phyloP scores from a whole-genome alignment of 2,329 filamentous ascomycete species.

The Phyllosticta ampelicida region DNA sequence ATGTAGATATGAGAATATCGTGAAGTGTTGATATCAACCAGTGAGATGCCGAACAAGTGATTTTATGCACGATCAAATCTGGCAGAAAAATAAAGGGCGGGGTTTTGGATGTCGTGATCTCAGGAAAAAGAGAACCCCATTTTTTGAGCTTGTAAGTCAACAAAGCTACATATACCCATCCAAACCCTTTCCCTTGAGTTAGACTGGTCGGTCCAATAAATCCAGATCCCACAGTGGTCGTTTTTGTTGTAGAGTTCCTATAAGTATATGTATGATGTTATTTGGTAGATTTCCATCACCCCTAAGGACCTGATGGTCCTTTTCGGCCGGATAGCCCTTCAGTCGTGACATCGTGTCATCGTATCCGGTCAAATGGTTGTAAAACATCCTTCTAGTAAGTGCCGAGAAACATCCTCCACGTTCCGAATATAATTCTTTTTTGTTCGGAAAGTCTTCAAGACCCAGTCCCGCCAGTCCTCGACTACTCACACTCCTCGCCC shows the following conservation, averaged over 20 bases:
- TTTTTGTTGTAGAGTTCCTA: too few relatives aligned
- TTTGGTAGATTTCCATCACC: too few relatives aligned
- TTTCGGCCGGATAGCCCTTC: not conserved
- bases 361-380: not conserved
- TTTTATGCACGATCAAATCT: too few relatives aligned
- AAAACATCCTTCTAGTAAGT: not conserved
- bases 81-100: not conserved
- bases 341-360: not conserved
- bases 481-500: not conserved
- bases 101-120: not conserved
- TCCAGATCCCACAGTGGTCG: too few relatives aligned
- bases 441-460: not conserved
- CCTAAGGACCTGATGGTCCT: not conserved
- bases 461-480: not conserved
- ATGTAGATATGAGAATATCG: too few relatives aligned
- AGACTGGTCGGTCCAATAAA: not conserved
- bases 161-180: not conserved
- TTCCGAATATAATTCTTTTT: not conserved
- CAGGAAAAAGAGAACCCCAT: not conserved
- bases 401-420: not conserved
- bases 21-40: too few relatives aligned
- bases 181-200: not conserved
- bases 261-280: too few relatives aligned
- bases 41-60: too few relatives aligned
- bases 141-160: not conserved